These are phyloP conservation scores for Raphanus sativus DNA, from an alignment of 345 rosid genomes.

Conservation along the genomic window DNA sequence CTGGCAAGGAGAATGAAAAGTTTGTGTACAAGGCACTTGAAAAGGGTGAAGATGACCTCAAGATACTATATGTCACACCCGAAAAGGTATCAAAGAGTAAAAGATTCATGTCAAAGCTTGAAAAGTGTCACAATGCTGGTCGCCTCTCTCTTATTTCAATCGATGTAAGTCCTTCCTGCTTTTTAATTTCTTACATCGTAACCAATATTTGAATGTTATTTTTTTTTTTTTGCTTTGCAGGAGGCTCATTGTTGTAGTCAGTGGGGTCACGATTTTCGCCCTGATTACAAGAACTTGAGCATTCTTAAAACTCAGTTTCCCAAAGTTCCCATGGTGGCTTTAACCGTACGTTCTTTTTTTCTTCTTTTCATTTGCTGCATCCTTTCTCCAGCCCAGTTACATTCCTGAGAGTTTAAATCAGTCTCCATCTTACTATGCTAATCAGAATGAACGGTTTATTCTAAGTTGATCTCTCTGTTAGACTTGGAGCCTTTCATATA, in stretches of 20 bases:
- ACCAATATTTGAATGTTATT: not conserved
- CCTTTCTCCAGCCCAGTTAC: not conserved
- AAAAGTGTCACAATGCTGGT: slow-evolving; percentile 75
- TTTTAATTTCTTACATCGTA: not conserved
- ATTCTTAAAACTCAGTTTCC: slow-evolving; percentile 95
- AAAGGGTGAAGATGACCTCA: slow-evolving; percentile 82
- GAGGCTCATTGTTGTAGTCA: slow-evolving; percentile 99
- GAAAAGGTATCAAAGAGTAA: slow-evolving; percentile 97
- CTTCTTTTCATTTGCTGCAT: slow-evolving; percentile 6
- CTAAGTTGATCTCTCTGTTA: too few species aligned
- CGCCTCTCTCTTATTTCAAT: slow-evolving; percentile 78
- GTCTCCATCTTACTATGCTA: too few species aligned
- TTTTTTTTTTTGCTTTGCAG: slow-evolving; percentile 44
- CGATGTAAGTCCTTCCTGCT: slow-evolving; percentile 61
- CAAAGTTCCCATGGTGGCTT: slow-evolving; percentile 77
- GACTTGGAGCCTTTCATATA: not conserved
- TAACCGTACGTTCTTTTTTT: slow-evolving; percentile 63
- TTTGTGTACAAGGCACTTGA: slow-evolving; percentile 87
- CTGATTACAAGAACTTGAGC: slow-evolving; percentile 90
- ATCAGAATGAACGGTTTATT: too few species aligned
- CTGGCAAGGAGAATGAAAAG: slow-evolving; percentile 86
- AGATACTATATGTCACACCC: slow-evolving; percentile 86
- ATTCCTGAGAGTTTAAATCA: not conserved
- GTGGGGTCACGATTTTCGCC: slow-evolving; percentile 99
- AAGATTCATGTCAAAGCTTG: slow-evolving; percentile 98